Percentiles rank a stretch among this genome's conserved stretches.
Conservation (phyloP, 208 protist species). For the Blastocrithidia nonstop region DNA sequence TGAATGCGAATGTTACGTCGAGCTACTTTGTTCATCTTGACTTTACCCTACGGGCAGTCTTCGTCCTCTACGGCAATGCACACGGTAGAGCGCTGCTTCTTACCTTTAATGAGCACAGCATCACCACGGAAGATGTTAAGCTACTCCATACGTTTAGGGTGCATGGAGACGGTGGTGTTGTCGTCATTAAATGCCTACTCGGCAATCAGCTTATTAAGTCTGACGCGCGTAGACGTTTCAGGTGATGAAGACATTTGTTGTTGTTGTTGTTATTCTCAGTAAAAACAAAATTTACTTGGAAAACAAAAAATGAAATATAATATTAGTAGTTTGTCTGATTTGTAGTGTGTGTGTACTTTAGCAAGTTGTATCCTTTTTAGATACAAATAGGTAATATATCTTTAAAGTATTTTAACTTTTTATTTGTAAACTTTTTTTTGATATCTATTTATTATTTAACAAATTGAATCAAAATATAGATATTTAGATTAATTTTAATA, state of each 20-base stretch:
- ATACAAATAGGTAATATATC: no score
- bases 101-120: slow-evolving; percentile 96
- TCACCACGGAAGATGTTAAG: slow-evolving; percentile 98
- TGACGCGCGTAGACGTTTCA: no score
- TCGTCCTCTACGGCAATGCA: slow-evolving; percentile 95
- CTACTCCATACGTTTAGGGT: slow-evolving; percentile 92
- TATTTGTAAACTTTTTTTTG: not conserved
- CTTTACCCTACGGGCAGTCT: slow-evolving; percentile 87
- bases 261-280: slow-evolving; percentile 6
- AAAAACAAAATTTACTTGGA: slow-evolving; percentile 1
- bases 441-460: not conserved
- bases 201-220: slow-evolving; percentile 95
- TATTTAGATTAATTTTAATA: slow-evolving; percentile 1
- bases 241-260: no score
- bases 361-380: no score
- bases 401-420: slow-evolving; percentile 7
- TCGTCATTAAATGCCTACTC: slow-evolving; percentile 96
- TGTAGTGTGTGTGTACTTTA: slow-evolving; percentile 7
- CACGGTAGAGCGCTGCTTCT: slow-evolving; percentile 94
- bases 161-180: slow-evolving; percentile 94
- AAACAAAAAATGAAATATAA: slow-evolving; percentile 7
- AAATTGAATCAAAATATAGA: slow-evolving; percentile 6
- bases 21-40: slow-evolving; percentile 98
- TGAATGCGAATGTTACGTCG: slow-evolving; percentile 98
- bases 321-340: slow-evolving; percentile 1